phyloP scores from a whole-genome alignment of 1,284 basidiomycete species.

The Trichosporon sp. region DNA sequence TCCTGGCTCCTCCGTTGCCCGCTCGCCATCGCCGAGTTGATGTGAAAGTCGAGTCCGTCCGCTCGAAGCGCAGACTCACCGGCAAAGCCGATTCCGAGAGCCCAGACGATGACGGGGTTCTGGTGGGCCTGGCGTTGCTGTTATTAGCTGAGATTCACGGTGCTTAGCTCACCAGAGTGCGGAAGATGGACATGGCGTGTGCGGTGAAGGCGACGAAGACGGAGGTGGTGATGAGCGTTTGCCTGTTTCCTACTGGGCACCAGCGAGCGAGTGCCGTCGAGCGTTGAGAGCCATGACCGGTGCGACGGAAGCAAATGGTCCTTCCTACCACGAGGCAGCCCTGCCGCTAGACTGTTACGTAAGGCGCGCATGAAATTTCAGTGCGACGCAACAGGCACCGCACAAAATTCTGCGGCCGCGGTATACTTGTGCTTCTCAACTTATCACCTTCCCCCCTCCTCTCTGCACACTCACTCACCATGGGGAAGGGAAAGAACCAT shows the following conservation, averaged over 20 bases:
- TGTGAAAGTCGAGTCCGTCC: not conserved
- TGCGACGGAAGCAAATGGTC: not conserved
- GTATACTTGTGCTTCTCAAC: constrained; percentile 14
- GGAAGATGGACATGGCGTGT: constrained; percentile 43
- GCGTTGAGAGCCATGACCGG: not conserved
- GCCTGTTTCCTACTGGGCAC: not conserved
- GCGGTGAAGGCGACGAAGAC: constrained; percentile 18
- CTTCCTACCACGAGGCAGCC: not conserved
- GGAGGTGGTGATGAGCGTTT: constrained; percentile 21
- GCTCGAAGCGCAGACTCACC: constrained; percentile 37
- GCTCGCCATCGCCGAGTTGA: not conserved
- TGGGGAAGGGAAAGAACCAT: constrained; percentile 58
- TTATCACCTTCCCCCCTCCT: constrained; percentile 13
- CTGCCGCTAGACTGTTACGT: constrained; percentile 8
- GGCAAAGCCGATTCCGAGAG: constrained; percentile 68
- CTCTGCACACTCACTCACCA: constrained; percentile 31
- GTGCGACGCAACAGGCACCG: not conserved
- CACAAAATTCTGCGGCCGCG: constrained; percentile 22
- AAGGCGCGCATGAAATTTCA: constrained; percentile 6
- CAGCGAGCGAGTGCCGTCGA: not conserved
- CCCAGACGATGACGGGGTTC: constrained; percentile 88
- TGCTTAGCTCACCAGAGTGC: constrained; percentile 35
- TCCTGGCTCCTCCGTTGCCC: too few species aligned
- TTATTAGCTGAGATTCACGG: constrained; percentile 21
- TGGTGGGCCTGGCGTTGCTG: constrained; percentile 85